These are phyloP conservation scores for Rhypophila decipiens DNA, from an alignment of 495 filamentous ascomycete genomes.

Conservation along the genomic window DNA sequence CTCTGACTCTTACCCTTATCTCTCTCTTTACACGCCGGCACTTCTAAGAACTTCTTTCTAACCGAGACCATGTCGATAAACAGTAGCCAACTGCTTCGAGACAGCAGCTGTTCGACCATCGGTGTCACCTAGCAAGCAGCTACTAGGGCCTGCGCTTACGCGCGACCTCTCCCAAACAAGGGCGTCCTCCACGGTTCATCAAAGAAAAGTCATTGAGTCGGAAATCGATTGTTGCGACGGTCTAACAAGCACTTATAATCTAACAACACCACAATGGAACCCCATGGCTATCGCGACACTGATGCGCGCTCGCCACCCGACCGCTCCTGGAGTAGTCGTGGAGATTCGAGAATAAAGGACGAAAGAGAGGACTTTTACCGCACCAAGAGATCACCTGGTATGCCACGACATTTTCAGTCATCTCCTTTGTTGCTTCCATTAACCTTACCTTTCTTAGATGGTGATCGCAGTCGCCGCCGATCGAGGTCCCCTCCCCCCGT, in stretches of 20 bases:
- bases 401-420: constrained; percentile 13
- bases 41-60: constrained; percentile 38
- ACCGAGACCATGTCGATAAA: constrained; percentile 47
- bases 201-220: too few relatives aligned
- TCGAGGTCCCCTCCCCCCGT: constrained; percentile 68
- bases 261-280: constrained; percentile 32
- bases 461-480: constrained; percentile 47
- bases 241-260: background rate
- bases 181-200: too few relatives aligned
- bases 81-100: constrained; percentile 28
- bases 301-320: constrained; percentile 45
- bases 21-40: constrained; percentile 19
- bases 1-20: constrained; percentile 17
- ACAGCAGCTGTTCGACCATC: constrained; percentile 16
- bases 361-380: constrained; percentile 47
- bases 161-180: background rate
- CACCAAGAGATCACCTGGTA: constrained; percentile 51
- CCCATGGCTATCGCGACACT: constrained; percentile 37
- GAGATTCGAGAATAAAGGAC: constrained; percentile 40
- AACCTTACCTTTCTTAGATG: constrained; percentile 19
- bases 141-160: constrained; percentile 10
- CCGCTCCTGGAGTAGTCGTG: constrained; percentile 43
- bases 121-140: constrained; percentile 22
- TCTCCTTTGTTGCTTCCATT: background rate
- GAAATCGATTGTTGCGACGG: too few relatives aligned